Conservation (phyloP, 192 early-diverging fungal genomes). For the Umbelopsis vinacea region DNA sequence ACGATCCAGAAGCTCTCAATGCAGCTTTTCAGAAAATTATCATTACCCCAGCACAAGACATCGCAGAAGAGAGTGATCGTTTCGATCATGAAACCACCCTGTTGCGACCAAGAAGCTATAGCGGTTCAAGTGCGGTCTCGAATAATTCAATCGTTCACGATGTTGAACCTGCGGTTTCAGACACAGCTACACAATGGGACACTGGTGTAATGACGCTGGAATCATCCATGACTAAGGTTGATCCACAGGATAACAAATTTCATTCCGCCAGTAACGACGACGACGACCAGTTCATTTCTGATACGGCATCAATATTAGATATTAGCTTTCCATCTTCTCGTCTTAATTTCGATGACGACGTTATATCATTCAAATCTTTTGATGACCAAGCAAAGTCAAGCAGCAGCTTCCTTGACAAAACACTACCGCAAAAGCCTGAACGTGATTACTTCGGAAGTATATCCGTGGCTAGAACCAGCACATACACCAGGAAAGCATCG, state of each 20-base stretch:
- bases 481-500: background rate
- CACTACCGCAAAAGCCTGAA: background rate
- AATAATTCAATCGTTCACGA: background rate
- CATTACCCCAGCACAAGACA: constrained; percentile 3
- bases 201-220: background rate
- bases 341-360: constrained; percentile 3
- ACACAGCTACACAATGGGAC: background rate
- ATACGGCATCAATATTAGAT: background rate
- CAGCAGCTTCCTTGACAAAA: background rate
- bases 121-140: background rate
- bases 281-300: background rate
- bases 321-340: constrained; percentile 1
- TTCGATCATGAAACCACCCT: background rate
- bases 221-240: background rate
- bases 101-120: constrained; percentile 3
- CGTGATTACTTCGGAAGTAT: background rate
- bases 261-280: background rate
- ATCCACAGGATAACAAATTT: background rate
- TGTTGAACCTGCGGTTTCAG: background rate
- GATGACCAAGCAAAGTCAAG: background rate
- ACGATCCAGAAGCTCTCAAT: background rate
- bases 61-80: background rate
- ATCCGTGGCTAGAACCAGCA: background rate
- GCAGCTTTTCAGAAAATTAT: background rate
- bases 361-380: background rate